Percentiles rank a stretch among this genome's conserved stretches.
phyloP scores from a whole-genome alignment of 176 grass and related monocot species.

The Hordeum vulgare region MorexV3_pseudomolecules_assembly NC_058522.1:144699333-144699832 shows the following conservation, averaged over 20 bases:
- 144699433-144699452: neutral
- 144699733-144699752: constrained; percentile 28
- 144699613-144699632: constrained; percentile 43
- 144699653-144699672: constrained; percentile 68
- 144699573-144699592: constrained; percentile 11
- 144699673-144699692: constrained; percentile 72
- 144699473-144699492: neutral
- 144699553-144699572: constrained; percentile 56
- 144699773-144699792: constrained; percentile 8
- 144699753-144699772: constrained; percentile 6
- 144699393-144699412: neutral
- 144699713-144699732: constrained; percentile 72
- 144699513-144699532: constrained; percentile 21
- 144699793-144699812: constrained; percentile 61
- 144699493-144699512: neutral
- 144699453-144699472: neutral
- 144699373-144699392: constrained; percentile 9
- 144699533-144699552: constrained; percentile 54
- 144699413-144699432: constrained; percentile 23
- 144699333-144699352: neutral
- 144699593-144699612: constrained; percentile 43
- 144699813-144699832: constrained; percentile 77
- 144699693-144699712: constrained; percentile 25
- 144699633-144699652: constrained; percentile 58
- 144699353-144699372: neutral